These are phyloP conservation scores for Gossypium ekmanianum DNA, from an alignment of 345 rosid species.

Conservation along the genomic window DNA sequence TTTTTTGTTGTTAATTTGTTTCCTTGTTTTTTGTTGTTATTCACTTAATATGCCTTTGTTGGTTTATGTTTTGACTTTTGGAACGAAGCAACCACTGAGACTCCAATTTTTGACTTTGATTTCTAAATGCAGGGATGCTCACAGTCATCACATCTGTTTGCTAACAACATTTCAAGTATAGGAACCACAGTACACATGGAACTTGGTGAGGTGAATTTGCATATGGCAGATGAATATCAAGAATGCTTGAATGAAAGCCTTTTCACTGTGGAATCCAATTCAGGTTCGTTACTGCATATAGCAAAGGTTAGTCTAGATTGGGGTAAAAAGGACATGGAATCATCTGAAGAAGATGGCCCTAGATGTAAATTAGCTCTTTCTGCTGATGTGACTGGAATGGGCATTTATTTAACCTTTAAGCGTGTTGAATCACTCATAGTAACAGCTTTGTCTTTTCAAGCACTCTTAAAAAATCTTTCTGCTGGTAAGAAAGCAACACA, in stretches of 20 bases:
- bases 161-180: constrained; percentile 74
- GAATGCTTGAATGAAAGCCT: constrained; percentile 82
- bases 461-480: constrained; percentile 57
- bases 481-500: constrained; percentile 44
- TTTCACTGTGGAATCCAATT: constrained; percentile 85
- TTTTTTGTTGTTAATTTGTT: background rate
- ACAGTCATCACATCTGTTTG: constrained; percentile 91
- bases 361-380: constrained; percentile 69
- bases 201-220: constrained; percentile 91
- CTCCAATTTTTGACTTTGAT: constrained; percentile 16
- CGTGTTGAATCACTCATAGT: constrained; percentile 67
- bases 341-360: constrained; percentile 54
- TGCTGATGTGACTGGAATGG: constrained; percentile 86
- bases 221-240: constrained; percentile 91
- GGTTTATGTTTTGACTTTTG: background rate
- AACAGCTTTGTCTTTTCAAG: constrained; percentile 68
- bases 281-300: constrained; percentile 80
- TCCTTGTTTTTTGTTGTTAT: background rate
- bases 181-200: constrained; percentile 85
- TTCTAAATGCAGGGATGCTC: constrained; percentile 66
- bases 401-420: constrained; percentile 63
- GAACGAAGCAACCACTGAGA: background rate
- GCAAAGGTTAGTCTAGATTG: constrained; percentile 88
- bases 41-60: constrained; percentile 3
- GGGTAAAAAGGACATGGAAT: constrained; percentile 76